Conservation (phyloP, 306 rosid genomes). For the Vigna radiata region DNA sequence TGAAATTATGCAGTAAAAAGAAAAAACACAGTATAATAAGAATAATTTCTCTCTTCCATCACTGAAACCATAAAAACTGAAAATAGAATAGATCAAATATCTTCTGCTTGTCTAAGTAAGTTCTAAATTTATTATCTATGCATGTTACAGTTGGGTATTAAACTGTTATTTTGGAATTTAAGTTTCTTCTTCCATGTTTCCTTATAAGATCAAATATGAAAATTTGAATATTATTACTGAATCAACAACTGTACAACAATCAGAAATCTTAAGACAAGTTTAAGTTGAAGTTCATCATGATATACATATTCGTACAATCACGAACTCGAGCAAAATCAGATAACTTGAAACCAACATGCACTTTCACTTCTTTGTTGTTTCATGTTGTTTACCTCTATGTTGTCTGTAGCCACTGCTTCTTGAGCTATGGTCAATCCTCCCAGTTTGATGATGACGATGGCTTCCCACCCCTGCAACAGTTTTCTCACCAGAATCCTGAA, state of each 20-base stretch:
- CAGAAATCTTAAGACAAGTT: constrained; percentile 25
- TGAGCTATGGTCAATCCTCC: constrained; percentile 44
- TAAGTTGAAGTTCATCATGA: constrained; percentile 34
- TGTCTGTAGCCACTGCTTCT: constrained; percentile 45
- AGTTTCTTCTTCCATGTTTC: too few species aligned
- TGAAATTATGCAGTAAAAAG: too few species aligned
- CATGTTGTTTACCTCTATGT: constrained; percentile 47
- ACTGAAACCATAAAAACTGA: too few species aligned
- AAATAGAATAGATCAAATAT: too few species aligned
- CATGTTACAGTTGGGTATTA: too few species aligned
- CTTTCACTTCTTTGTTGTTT: constrained; percentile 28
- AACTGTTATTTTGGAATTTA: too few species aligned
- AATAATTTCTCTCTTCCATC: too few species aligned
- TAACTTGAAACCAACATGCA: constrained; percentile 3
- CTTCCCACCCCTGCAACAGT: constrained; percentile 38
- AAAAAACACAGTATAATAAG: too few species aligned
- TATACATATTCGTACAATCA: constrained; percentile 35
- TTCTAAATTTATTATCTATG: too few species aligned
- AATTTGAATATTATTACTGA: constrained; percentile 29
- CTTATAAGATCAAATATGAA: not conserved
- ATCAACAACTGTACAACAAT: constrained; percentile 59
- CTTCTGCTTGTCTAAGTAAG: too few species aligned
- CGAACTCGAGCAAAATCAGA: constrained; percentile 47
- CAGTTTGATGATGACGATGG: constrained; percentile 41
- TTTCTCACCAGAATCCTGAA: constrained; percentile 56